Evolutionary conservation across 1,284 basidiomycete species (phyloP), one percentile per base, ranked within the genome.

Genomic region (Schizopora paradoxa): DNA sequence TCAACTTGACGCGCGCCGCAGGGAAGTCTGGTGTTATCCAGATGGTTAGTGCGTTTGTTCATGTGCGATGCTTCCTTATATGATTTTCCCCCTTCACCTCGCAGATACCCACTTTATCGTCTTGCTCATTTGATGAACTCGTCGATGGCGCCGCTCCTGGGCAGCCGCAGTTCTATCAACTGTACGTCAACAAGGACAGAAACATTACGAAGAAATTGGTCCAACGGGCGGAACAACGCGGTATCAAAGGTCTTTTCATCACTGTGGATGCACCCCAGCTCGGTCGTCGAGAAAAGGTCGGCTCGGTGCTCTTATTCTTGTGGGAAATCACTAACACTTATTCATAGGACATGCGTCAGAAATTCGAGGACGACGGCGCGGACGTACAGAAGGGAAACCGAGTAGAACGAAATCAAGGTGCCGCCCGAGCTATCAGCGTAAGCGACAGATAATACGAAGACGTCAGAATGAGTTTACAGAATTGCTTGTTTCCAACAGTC

Each of bases 191-290:
- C 69, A 79, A 82, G 56, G 87, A 96, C 58, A 73, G 89, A 22
- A 73, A 72, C 21, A 79, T 90, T 39, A 95, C 91, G 5, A 80
- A 82, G 63, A 80, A 82, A 51, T 80, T 91, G 47, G 86, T 95
- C 4, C 77, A 84, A 53, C 86, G 91, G 54, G 91, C 91, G 2
- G 88, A 90, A 61, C 67, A 77, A 51, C 76, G 89, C 4, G 91
- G 91, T 7, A 76, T 94, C 64, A 92, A 92, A 62, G 85, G 70
- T 5, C 67, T 93, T 11, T 93, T 93, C 65, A 91, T 93, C 69
- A 95, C 91, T 1, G 91, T 95, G 21, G 91, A 96, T 61, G 91
- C 92, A 2, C 91, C 92, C 3, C 91, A 94, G 58, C 78, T 96
- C 14, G 92, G 91, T 39, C 77, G 91, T 22, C 77, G 91, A 47